These are phyloP conservation scores for Phytophthora nicotianae DNA, from an alignment of 352 stramenopile species.

Conservation along the genomic window DNA sequence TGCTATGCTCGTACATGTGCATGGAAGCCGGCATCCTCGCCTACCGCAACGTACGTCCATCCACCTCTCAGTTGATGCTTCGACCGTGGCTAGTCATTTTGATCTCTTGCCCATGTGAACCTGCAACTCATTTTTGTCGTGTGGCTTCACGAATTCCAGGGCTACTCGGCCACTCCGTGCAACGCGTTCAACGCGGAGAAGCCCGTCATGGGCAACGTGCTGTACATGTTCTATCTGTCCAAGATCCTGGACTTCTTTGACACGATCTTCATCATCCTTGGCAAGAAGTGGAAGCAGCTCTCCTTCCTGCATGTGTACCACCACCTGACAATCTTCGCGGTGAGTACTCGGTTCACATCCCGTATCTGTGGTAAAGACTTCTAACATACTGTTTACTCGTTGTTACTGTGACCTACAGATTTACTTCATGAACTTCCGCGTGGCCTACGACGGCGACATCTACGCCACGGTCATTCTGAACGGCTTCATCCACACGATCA, in stretches of 20 bases:
- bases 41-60: slow-evolving; percentile 78
- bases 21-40: slow-evolving; percentile 93
- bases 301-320: slow-evolving; percentile 98
- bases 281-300: slow-evolving; percentile 98
- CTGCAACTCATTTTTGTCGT: slow-evolving; percentile 10
- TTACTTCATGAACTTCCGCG: slow-evolving; percentile 95
- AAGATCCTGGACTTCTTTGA: slow-evolving; percentile 95
- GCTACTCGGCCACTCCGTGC: slow-evolving; percentile 93
- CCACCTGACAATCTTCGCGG: slow-evolving; percentile 96
- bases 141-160: slow-evolving; percentile 27
- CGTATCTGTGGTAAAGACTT: neutral
- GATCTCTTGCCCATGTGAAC: neutral
- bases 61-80: neutral
- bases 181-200: slow-evolving; percentile 90
- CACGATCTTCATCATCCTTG: slow-evolving; percentile 98
- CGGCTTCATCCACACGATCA: slow-evolving; percentile 98
- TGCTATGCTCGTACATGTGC: slow-evolving; percentile 97
- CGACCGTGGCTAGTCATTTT: neutral
- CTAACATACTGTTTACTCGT: slow-evolving; percentile 10
- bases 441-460: slow-evolving; percentile 96
- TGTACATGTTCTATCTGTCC: slow-evolving; percentile 99
- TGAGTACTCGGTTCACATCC: slow-evolving; percentile 18
- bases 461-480: slow-evolving; percentile 97
- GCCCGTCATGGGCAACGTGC: slow-evolving; percentile 93
- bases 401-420: slow-evolving; percentile 50